Percentiles rank a stretch among this genome's conserved stretches.
Evolutionary conservation across 106 monocot genomes (phyloP).

Genomic region (Dendrobium chrysotoxum): DNA sequence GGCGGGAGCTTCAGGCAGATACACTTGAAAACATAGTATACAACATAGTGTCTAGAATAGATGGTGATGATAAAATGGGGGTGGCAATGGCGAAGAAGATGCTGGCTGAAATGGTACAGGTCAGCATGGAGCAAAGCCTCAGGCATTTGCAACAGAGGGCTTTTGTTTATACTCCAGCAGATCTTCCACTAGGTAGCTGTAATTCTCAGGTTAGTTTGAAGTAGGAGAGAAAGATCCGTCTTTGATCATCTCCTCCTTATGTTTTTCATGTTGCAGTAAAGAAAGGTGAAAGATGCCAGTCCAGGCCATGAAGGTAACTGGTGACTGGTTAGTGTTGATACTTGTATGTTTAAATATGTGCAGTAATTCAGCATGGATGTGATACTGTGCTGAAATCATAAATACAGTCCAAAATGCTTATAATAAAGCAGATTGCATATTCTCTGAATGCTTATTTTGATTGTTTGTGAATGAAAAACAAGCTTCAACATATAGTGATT

Average conservation of each 20-base stretch:
- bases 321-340: slow-evolving; percentile 11
- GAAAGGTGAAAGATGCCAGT: slow-evolving; percentile 6
- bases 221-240: neutral
- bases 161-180: neutral
- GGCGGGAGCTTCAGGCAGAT: slow-evolving; percentile 24
- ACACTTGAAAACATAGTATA: slow-evolving; percentile 41
- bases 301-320: slow-evolving; percentile 11
- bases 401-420: neutral
- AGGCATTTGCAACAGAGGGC: slow-evolving; percentile 23
- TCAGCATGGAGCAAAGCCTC: slow-evolving; percentile 51
- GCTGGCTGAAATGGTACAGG: slow-evolving; percentile 70
- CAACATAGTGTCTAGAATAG: slow-evolving; percentile 41
- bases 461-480: too few species aligned
- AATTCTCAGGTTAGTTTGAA: neutral
- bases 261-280: neutral
- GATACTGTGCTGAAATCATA: too few species aligned
- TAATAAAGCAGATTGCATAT: neutral
- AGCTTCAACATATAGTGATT: too few species aligned
- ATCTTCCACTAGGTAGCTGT: neutral
- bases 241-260: too few species aligned
- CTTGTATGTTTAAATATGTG: neutral
- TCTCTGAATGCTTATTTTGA: neutral
- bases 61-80: slow-evolving; percentile 32
- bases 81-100: slow-evolving; percentile 63
- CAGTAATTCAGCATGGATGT: neutral